Conservation (phyloP, 2,329 filamentous ascomycete genomes). For the Lasiodiplodia sp. region DNA sequence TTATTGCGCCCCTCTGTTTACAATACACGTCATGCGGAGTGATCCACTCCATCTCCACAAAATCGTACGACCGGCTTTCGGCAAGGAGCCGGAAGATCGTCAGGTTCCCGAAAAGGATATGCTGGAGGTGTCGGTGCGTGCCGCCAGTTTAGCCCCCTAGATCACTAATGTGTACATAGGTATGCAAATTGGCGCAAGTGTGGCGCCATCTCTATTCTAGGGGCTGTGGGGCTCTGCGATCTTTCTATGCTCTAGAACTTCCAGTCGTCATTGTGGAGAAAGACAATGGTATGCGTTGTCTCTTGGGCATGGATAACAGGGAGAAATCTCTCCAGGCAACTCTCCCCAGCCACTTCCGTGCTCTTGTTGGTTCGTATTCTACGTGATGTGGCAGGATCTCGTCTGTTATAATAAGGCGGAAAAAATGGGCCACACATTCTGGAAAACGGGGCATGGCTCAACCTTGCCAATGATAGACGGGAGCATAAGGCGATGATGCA, state of each 20-base stretch:
- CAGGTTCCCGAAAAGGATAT: constrained; percentile 9
- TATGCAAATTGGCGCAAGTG: not conserved
- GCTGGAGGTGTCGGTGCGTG: not conserved
- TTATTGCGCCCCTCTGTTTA: not conserved
- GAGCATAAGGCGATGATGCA: constrained; percentile 1
- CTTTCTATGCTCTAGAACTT: constrained; percentile 21
- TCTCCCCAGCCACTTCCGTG: constrained; percentile 7
- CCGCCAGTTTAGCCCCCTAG: not conserved
- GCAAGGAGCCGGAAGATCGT: constrained; percentile 12
- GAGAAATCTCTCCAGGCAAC: not conserved
- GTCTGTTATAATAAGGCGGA: not conserved
- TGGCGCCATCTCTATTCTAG: not conserved
- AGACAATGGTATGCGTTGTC: constrained; percentile 6
- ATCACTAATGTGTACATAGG: constrained; percentile 1
- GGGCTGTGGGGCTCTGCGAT: constrained; percentile 5
- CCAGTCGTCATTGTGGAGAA: constrained; percentile 17
- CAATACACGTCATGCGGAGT: constrained; percentile 22
- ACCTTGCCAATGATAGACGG: constrained; percentile 1
- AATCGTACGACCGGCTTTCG: constrained; percentile 24
- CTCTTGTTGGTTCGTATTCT: not conserved
- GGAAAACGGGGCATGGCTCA: not conserved
- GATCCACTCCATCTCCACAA: constrained; percentile 13
- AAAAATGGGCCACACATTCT: not conserved
- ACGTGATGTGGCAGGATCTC: constrained; percentile 1
- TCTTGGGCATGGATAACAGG: constrained; percentile 8